These are phyloP conservation scores for Wallacemonas rigidus DNA, from an alignment of 208 protist species.

Conservation along the genomic window DNA sequence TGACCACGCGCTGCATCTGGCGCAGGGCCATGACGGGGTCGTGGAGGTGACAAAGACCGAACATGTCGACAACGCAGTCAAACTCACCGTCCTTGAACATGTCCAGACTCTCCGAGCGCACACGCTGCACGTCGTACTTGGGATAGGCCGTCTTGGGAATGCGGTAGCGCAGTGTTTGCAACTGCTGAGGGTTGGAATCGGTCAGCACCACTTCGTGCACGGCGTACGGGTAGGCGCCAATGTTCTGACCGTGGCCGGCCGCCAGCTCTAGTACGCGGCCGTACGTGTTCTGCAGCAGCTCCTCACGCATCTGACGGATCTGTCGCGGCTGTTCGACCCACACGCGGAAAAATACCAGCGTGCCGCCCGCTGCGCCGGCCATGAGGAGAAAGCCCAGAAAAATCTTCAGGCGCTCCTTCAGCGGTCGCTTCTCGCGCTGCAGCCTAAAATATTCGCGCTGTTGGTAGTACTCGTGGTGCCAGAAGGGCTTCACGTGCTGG, in stretches of 20 bases:
- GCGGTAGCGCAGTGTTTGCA: conserved; percentile 82
- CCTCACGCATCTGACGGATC: conserved; percentile 77
- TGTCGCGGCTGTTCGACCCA: conserved; percentile 87
- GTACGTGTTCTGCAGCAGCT: conserved; percentile 85
- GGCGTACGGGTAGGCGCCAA: conserved; percentile 88
- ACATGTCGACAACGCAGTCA: conserved; percentile 92
- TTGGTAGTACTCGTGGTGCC: conserved; percentile 88
- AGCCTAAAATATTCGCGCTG: conserved; percentile 88
- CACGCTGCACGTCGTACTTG: conserved; percentile 83
- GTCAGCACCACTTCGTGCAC: conserved; percentile 87
- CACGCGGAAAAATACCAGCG: conserved; percentile 74
- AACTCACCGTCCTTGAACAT: conserved; percentile 83
- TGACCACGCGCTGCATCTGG: conserved; percentile 91
- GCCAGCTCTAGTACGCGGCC: conserved; percentile 86
- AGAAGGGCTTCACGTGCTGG: conserved; percentile 85
- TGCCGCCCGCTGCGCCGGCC: conserved; percentile 35
- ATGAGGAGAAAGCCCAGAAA: conserved; percentile 39
- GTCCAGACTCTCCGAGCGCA: conserved; percentile 80
- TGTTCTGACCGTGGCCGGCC: conserved; percentile 89
- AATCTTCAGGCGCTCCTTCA: conserved; percentile 58
- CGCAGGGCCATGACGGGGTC: conserved; percentile 88
- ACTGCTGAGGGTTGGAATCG: conserved; percentile 85
- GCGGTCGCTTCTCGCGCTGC: conserved; percentile 77
- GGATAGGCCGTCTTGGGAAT: conserved; percentile 82
- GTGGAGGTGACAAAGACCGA: conserved; percentile 89